A percentile compares a stretch with the other conserved stretches of the same genome.
Evolutionary conservation across 331 rosid species (phyloP).

Genomic region (Malus hybrid): DNA sequence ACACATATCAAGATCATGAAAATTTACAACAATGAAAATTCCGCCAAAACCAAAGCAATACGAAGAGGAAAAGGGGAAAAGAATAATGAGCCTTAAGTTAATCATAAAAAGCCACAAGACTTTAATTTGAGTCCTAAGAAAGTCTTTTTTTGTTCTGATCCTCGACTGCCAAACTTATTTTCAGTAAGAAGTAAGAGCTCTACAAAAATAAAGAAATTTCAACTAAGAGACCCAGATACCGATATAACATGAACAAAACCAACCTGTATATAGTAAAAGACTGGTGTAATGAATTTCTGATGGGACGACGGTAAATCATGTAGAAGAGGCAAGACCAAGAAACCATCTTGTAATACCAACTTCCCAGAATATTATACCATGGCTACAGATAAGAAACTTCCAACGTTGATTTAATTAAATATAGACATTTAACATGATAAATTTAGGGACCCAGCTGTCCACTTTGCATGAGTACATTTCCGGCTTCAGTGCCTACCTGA

Average conservation of each 20-base stretch:
- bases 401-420: background rate
- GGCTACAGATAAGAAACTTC: background rate
- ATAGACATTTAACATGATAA: background rate
- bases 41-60: background rate
- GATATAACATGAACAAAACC: background rate
- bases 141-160: background rate
- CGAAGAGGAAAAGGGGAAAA: background rate
- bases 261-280: background rate
- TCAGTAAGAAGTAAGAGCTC: background rate
- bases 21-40: background rate
- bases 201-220: background rate
- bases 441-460: background rate
- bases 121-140: background rate
- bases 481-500: background rate
- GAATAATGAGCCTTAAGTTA: background rate
- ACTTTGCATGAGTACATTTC: background rate
- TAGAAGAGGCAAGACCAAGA: background rate
- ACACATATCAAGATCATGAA: background rate
- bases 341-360: background rate
- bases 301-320: background rate
- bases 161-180: background rate
- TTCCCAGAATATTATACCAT: background rate
- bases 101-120: background rate
- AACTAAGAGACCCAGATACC: background rate
- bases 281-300: background rate